Conservation (phyloP, 257 asterid species). For the Gardenia jasminoides region DNA sequence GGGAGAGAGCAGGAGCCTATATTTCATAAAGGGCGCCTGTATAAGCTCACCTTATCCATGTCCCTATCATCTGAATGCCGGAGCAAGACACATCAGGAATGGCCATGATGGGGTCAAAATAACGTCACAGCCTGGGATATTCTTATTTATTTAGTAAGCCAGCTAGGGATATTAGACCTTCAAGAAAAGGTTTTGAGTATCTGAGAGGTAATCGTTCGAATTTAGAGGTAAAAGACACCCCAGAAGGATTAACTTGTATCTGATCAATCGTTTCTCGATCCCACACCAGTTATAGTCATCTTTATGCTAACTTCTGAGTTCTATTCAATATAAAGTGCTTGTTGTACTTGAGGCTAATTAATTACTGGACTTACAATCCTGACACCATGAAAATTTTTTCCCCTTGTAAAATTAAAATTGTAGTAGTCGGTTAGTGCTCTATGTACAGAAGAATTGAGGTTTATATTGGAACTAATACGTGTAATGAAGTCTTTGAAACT, state of each 20-base stretch:
- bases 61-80: not conserved
- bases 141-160: not conserved
- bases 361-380: not conserved
- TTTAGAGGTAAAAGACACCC: not conserved
- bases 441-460: too few species aligned
- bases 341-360: not conserved
- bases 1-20: not conserved
- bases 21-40: not conserved
- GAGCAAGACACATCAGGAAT: not conserved
- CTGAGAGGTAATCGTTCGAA: not conserved
- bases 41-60: not conserved
- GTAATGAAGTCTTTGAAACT: too few species aligned
- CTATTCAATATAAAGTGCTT: too few species aligned
- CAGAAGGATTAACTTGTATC: too few species aligned
- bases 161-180: not conserved
- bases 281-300: not conserved
- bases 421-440: too few species aligned
- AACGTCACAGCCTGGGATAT: not conserved
- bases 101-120: not conserved
- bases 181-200: not conserved
- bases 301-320: not conserved
- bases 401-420: too few species aligned
- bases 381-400: not conserved
- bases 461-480: too few species aligned
- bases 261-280: not conserved